Evolutionary conservation across 2,329 filamentous ascomycete species (phyloP).

Genomic region (Colletotrichum neosansevieriae): DNA sequence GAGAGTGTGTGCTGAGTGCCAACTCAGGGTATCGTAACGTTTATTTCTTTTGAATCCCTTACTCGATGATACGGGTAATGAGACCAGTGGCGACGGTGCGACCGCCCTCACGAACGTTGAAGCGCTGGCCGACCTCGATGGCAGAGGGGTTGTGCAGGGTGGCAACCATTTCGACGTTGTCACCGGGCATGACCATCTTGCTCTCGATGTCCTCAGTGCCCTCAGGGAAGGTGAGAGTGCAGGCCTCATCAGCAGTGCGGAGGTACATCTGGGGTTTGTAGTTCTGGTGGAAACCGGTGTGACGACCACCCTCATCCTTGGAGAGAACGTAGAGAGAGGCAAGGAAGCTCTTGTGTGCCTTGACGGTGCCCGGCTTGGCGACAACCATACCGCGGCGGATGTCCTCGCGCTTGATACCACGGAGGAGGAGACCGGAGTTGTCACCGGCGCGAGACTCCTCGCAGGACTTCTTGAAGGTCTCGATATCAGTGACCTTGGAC

Average conservation of each 20-base stretch:
- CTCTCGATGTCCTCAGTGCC: conserved; percentile 76
- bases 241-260: conserved; percentile 87
- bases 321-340: conserved; percentile 96
- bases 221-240: conserved; percentile 87
- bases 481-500: conserved; percentile 99
- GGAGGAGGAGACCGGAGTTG: conserved; percentile 96
- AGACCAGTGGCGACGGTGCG: conserved; percentile 88
- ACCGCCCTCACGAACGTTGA: conserved; percentile 98
- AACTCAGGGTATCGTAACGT: conserved; percentile 24
- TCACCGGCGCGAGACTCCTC: conserved; percentile 96
- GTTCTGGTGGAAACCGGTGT: conserved; percentile 95
- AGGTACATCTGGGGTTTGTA: conserved; percentile 98
- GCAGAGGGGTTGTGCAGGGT: conserved; percentile 87
- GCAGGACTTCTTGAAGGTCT: conserved; percentile 99
- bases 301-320: conserved; percentile 98
- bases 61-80: conserved; percentile 78
- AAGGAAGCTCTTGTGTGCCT: conserved; percentile 91
- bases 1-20: conserved; percentile 33
- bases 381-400: conserved; percentile 95
- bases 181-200: conserved; percentile 96
- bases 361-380: conserved; percentile 83
- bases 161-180: conserved; percentile 98
- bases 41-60: conserved; percentile 47
- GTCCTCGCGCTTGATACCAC: conserved; percentile 96
- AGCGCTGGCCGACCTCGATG: conserved; percentile 90